phyloP scores from a whole-genome alignment of 192 early-diverging fungal species.

The Umbelopsis ramanniana region DNA sequence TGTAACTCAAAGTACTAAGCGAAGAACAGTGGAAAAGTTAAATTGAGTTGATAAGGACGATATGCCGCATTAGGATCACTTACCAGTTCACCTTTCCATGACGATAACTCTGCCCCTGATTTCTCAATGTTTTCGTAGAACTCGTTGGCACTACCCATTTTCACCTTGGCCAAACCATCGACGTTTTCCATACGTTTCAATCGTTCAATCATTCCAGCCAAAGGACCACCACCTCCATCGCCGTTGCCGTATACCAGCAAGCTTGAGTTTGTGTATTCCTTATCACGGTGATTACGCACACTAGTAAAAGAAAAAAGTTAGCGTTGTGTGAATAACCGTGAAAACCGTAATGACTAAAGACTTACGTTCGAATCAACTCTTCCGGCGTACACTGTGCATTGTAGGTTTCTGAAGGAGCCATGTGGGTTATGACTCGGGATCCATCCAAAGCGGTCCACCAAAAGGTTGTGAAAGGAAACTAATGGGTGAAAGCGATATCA shows the following conservation, averaged over 20 bases:
- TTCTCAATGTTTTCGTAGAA: constrained; percentile 87
- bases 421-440: constrained; percentile 83
- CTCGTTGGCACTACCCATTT: constrained; percentile 74
- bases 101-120: constrained; percentile 67
- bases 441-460: constrained; percentile 92
- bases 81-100: constrained; percentile 95
- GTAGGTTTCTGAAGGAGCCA: constrained; percentile 92
- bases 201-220: constrained; percentile 83
- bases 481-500: neutral
- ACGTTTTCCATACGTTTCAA: constrained; percentile 74
- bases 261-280: constrained; percentile 82
- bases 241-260: constrained; percentile 95
- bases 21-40: neutral
- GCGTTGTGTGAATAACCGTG: constrained; percentile 33
- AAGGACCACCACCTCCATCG: constrained; percentile 95
- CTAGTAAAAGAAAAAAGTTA: constrained; percentile 66
- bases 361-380: constrained; percentile 32
- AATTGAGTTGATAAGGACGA: neutral
- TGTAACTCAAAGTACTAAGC: constrained; percentile 94
- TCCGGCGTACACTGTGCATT: constrained; percentile 40
- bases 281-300: constrained; percentile 88
- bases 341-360: neutral
- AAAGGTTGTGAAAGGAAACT: constrained; percentile 96
- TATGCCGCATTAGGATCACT: neutral
- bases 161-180: constrained; percentile 75